These are phyloP conservation scores for Smallanthus sonchifolius DNA, from an alignment of 129 eudicot genomes.

Conservation along the genomic window DNA sequence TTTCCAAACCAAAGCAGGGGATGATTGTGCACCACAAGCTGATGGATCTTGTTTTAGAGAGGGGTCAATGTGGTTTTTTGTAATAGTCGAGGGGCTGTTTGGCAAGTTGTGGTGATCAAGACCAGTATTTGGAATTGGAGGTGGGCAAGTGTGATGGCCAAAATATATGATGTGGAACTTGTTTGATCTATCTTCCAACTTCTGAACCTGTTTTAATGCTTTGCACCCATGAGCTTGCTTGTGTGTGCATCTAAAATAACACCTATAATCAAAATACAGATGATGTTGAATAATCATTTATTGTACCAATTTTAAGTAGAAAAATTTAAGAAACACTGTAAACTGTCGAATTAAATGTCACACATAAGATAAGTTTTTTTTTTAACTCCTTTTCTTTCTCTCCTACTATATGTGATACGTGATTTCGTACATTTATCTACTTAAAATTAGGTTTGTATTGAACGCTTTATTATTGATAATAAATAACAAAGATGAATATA, in stretches of 20 bases:
- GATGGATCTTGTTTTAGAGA: conserved; percentile 18
- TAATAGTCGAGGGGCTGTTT: conserved; percentile 15
- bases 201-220: conserved; percentile 66
- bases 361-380: too few species aligned
- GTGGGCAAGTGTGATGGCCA: conserved; percentile 53
- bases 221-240: conserved; percentile 51
- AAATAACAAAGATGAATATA: too few species aligned
- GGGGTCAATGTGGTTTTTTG: conserved; percentile 5
- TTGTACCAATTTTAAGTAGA: too few species aligned
- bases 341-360: too few species aligned
- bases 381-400: too few species aligned
- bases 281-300: too few species aligned
- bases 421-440: too few species aligned
- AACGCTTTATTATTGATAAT: too few species aligned
- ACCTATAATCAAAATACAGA: conserved; percentile 25
- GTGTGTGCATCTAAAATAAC: conserved; percentile 73
- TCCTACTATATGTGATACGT: too few species aligned
- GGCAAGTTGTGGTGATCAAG: conserved; percentile 3
- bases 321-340: too few species aligned
- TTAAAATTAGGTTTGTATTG: too few species aligned
- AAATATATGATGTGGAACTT: conserved; percentile 49
- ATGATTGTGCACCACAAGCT: not conserved
- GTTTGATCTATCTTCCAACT: conserved; percentile 31
- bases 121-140: not conserved
- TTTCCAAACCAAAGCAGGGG: conserved; percentile 13